Evolutionary conservation across 2,329 filamentous ascomycete genomes (phyloP), one percentile per base, ranked within the genome.

Genomic region (Xylariaceae sp.): DNA sequence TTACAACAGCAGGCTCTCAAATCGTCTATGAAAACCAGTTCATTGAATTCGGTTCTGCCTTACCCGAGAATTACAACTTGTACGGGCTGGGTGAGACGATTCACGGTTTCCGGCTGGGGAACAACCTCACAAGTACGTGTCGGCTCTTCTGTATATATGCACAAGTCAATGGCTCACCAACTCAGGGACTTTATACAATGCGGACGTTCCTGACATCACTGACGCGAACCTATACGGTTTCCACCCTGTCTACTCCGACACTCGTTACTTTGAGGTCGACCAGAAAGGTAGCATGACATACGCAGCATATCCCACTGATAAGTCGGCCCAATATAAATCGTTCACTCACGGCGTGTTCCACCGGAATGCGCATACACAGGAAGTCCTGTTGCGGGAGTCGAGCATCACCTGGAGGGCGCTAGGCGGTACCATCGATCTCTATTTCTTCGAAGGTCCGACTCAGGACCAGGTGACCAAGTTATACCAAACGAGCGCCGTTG

Each of bases 171-270:
- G 19, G 22, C 54, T 64, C 47, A 55, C 26, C 13, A 2, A 9
- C 21, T 16, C 39, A 75, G 73, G 74, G 34, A 76, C 74, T 0
- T 60, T 77, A 49, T 89, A 81, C 59, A 81, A 84, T 29, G 84
- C 85, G 15, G 87, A 92, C 69, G 78, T 78, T 29, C 86, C 80
- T 7, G 85, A 87, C 63, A 78, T 79, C 5, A 80, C 84, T 37
- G 83, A 84, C 39, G 68, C 74, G 12, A 92, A 92, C 62, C 74
- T 91, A 5, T 94, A 94, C 63, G 88, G 89, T 6, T 79, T 76
- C 39, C 89, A 94, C 61, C 86, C 89, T 0, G 83, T 92, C 64
- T 94, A 92, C 65, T 74, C 92, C 3, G 89, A 92, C 58, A 92
- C 87, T 1, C 79, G 87, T 53, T 92, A 91, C 70, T 89, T 84